Evolutionary conservation across 2,329 filamentous ascomycete species (phyloP), one percentile per base, ranked within the genome.

Genomic region (Botrytis squamosa): DNA sequence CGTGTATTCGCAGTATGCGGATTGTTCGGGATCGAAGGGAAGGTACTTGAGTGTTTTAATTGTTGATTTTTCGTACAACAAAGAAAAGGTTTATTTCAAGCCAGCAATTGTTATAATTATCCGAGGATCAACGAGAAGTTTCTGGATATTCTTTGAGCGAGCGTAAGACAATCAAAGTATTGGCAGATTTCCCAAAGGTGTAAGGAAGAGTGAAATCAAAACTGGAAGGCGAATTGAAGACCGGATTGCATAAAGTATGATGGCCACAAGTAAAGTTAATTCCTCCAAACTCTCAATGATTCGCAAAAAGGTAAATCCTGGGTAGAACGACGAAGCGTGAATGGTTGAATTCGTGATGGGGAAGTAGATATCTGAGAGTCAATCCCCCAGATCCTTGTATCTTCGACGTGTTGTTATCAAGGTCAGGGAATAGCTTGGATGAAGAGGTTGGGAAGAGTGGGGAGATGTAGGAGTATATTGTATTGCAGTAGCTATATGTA

Each of bases 331-430:
- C 33, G 40, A 63, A 71, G 20, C 57, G 42, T 71, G 33, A 46
- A 33, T 60, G 68, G 44, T 38, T 46, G 55, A 36, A n/a, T 29
- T 42, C 57, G 29, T n/a, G 36, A 55, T 67, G 44, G 62, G 42
- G 40, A 55, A 55, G 52, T 29, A 29, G 46, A 67, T 67, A 67
- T 67, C 65, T 67, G 65, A 67, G 46, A 55, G 65, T 22, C 49
- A 29, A 38, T 67, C 44, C 33, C 46, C 33, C 46, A 55, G 46
- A 67, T 55, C 65, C 65, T 67, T 67, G 65, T 55, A 57, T 67
- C 46, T 67, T 67, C 25, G 65, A 55, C 72, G 42, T 67, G 63
- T 64, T 36, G 67, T 70, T 70, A 62, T 62, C 40, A n/a, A 70
- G 4, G 40, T 44, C 38, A 38, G 52, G 40, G 57, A 29, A 69